Evolutionary conservation across 2,329 filamentous ascomycete species (phyloP).

Genomic region (Lasiodiplodia theobromae): DNA sequence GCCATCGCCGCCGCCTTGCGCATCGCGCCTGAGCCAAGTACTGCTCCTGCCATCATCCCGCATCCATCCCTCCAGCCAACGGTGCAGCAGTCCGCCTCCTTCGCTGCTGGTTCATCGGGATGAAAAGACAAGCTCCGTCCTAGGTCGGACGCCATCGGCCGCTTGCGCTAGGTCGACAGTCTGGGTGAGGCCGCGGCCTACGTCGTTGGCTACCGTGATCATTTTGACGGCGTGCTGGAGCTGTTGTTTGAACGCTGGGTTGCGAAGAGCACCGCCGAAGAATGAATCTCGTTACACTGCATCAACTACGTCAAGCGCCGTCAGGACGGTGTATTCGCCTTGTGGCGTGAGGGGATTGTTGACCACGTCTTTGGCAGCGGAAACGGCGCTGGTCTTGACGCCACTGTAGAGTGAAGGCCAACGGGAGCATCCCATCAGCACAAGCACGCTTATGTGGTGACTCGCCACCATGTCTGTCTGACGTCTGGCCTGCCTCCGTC

Average conservation of each 20-base stretch:
- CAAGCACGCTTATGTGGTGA: neutral
- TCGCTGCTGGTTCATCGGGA: neutral
- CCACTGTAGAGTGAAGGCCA: neutral
- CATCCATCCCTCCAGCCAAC: neutral
- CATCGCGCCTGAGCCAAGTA: slow-evolving; percentile 8
- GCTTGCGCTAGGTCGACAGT: slow-evolving; percentile 51
- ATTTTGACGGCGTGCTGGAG: slow-evolving; percentile 55
- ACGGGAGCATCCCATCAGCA: neutral
- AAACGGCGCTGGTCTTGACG: neutral
- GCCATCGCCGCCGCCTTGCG: slow-evolving; percentile 12
- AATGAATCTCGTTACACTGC: slow-evolving; percentile 59
- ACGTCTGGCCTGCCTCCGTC: neutral
- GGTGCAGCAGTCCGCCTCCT: neutral
- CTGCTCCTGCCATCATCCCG: slow-evolving; percentile 10
- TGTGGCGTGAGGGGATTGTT: slow-evolving; percentile 51
- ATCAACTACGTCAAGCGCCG: slow-evolving; percentile 40
- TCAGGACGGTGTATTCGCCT: slow-evolving; percentile 44
- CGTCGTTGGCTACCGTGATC: slow-evolving; percentile 57
- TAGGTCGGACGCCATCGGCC: slow-evolving; percentile 48
- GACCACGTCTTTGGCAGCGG: slow-evolving; percentile 53
- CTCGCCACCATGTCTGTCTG: slow-evolving; percentile 4
- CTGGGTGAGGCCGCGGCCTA: slow-evolving; percentile 42
- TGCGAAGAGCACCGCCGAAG: slow-evolving; percentile 55
- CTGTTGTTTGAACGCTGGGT: slow-evolving; percentile 54
- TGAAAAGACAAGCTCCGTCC: slow-evolving; percentile 31